Base-by-base conservation (phyloP, 2,329 filamentous ascomycete genomes). In the Coniochaeta sp. region DNA sequence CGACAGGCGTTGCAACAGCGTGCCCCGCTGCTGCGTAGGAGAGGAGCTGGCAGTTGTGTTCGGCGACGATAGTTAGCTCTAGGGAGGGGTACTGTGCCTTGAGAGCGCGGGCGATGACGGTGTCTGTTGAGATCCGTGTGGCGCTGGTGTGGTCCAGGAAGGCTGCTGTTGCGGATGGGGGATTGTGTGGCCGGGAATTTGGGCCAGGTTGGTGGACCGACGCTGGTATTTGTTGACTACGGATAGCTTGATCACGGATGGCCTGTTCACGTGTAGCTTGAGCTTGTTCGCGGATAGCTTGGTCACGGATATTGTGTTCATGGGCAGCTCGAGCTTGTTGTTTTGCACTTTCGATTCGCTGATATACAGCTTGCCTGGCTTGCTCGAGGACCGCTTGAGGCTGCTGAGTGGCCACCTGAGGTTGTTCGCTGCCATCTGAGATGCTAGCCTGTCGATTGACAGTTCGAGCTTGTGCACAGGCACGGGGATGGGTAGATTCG, bases 1-100 rank as follows among this genome's bases (percentile, higher is more conserved):
- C 14, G 36, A 40, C 34, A 6, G 34, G 55, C 2, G 63, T 70
- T 26, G 69, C 69, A 30, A 59, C 67, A 9, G 75, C 77, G 61
- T 74, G 65, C 12, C 79, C 79, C 6, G 73, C 69, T 0, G 65
- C 62, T 3, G 79, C 79, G 54, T 73, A 82, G 4, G 65, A 66
- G 2, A 80, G 68, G n/a, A 82, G 70, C 60, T 79, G 66, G 62
- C 70, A 69, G 19, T 63, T 68, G 7, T 40, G 50, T 19, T 67
- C 63, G 2, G 74, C 71, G 5, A 71, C 71, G 57, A 79, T 72
- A 30, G 75, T 71, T 12, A 81, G 69, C 36, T 76, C 65, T 16
- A 78, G 73, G 24, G 72, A 62, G 3, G 79, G 78, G 59, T 81
- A 80, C 57, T 79, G 71, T 36, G 70, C 65, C 56, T 71, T 73